phyloP scores from a whole-genome alignment of 1,284 basidiomycete species.

The Microbotryomycetes sp. region DNA sequence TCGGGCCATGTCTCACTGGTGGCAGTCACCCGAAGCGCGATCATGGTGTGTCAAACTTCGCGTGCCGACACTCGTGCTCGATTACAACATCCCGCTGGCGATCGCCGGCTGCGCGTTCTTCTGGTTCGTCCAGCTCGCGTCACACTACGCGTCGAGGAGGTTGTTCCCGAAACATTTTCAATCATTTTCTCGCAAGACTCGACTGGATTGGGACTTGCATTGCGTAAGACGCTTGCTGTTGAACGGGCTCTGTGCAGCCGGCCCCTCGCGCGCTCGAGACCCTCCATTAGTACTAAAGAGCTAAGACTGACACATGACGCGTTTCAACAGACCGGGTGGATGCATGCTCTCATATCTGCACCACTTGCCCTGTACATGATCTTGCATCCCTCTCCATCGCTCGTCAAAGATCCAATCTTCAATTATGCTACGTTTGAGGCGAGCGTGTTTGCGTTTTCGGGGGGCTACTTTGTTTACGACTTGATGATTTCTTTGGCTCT shows the following conservation, averaged over 20 bases:
- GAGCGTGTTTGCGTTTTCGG: slow-evolving; percentile 4
- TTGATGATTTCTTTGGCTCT: slow-evolving; percentile 32
- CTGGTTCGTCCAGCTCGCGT: neutral
- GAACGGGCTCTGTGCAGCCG: neutral
- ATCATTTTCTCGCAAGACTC: neutral
- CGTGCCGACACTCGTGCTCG: neutral
- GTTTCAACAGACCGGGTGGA: slow-evolving; percentile 31
- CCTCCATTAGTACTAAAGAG: neutral
- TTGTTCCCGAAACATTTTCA: slow-evolving; percentile 2
- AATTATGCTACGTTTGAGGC: slow-evolving; percentile 1
- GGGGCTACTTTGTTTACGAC: slow-evolving; percentile 23
- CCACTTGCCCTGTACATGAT: slow-evolving; percentile 8
- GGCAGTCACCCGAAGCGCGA: neutral
- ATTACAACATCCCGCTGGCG: slow-evolving; percentile 1
- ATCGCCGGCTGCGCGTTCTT: slow-evolving; percentile 2
- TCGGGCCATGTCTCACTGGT: neutral
- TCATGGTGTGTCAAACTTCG: neutral
- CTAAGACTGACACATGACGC: neutral
- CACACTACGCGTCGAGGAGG: neutral
- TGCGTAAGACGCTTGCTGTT: neutral
- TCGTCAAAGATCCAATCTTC: slow-evolving; percentile 8
- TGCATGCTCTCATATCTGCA: slow-evolving; percentile 5
- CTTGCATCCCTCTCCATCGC: slow-evolving; percentile 2
- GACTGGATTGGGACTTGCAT: slow-evolving; percentile 4
- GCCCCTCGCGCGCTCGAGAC: neutral